Conservation (phyloP, 1,284 basidiomycete genomes). For the Meira nashicola region DNA sequence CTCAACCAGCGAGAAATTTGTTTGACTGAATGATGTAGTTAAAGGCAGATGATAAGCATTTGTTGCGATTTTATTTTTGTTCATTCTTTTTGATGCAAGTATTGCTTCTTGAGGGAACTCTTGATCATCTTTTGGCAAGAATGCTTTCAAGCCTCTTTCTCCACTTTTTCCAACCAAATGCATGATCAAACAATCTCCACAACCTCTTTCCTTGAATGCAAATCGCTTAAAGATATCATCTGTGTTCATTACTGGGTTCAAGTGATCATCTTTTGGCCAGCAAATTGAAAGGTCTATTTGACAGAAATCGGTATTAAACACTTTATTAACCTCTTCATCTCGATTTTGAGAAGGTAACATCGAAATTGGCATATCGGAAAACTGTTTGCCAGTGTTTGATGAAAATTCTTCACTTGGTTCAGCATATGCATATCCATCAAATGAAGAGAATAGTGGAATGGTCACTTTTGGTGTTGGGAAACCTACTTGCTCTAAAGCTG, state of each 20-base stretch:
- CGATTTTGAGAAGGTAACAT: neutral
- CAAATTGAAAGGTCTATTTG: neutral
- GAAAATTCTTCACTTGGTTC: neutral
- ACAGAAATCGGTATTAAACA: neutral
- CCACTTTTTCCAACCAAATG: neutral
- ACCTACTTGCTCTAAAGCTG: neutral
- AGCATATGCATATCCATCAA: neutral
- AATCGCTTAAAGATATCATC: neutral
- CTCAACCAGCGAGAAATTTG: neutral
- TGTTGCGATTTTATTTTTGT: too few species aligned
- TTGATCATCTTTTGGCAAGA: neutral
- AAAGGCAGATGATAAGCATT: neutral
- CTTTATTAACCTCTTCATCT: neutral
- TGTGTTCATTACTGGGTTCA: neutral
- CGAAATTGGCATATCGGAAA: neutral
- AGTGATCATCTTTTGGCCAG: neutral
- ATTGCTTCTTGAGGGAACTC: neutral
- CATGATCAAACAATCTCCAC: slow-evolving; percentile 5
- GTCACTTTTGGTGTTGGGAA: neutral
- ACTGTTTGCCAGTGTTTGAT: neutral
- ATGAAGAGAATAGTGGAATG: neutral
- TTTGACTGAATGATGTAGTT: neutral
- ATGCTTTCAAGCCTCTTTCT: neutral
- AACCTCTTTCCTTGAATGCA: neutral
- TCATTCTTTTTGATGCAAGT: neutral